Percentiles rank a stretch among this genome's conserved stretches.
Evolutionary conservation across 2,329 filamentous ascomycete species (phyloP).

Genomic region (Fusarium torulosum): DNA sequence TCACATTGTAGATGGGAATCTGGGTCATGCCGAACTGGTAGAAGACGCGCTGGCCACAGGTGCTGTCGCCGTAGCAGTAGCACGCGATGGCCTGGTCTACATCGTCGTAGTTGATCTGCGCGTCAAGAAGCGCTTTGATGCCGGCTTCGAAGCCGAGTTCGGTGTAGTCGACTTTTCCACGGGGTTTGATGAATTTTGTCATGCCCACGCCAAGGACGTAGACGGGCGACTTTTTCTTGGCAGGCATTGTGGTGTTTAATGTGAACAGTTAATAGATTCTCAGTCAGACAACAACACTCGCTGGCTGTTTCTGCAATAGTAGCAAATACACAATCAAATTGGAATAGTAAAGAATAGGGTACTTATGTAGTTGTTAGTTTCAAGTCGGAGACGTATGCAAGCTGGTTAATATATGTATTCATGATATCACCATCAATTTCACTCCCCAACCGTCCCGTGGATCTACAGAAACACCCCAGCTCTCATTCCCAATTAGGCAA

Average conservation of each 20-base stretch:
- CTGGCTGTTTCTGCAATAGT: conserved; percentile 9
- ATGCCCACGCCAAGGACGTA: conserved; percentile 98
- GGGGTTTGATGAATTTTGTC: conserved; percentile 99
- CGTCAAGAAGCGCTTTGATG: conserved; percentile 86
- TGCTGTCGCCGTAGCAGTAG: conserved; percentile 97
- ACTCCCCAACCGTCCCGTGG: neutral
- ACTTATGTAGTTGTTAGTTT: neutral
- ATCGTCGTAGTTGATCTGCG: conserved; percentile 95
- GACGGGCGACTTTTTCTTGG: conserved; percentile 65
- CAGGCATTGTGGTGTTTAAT: conserved; percentile 56
- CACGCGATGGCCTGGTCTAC: conserved; percentile 96
- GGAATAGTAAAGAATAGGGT: neutral
- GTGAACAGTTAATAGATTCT: neutral
- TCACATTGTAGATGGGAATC: conserved; percentile 97
- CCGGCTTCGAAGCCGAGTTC: conserved; percentile 94
- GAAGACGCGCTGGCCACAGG: conserved; percentile 95
- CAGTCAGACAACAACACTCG: conserved; percentile 21
- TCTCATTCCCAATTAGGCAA: conserved; percentile 26
- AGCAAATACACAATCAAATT: neutral
- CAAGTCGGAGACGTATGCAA: conserved; percentile 1
- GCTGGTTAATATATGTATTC: conserved; percentile 7
- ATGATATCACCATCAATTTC: conserved; percentile 15
- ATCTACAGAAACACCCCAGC: conserved; percentile 25
- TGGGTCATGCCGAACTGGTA: conserved; percentile 98
- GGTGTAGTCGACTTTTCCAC: conserved; percentile 93